A percentile compares a stretch with the other conserved stretches of the same genome.
phyloP scores from a whole-genome alignment of 371 early-diverging fungal species.

The Circinella umbellata region DNA sequence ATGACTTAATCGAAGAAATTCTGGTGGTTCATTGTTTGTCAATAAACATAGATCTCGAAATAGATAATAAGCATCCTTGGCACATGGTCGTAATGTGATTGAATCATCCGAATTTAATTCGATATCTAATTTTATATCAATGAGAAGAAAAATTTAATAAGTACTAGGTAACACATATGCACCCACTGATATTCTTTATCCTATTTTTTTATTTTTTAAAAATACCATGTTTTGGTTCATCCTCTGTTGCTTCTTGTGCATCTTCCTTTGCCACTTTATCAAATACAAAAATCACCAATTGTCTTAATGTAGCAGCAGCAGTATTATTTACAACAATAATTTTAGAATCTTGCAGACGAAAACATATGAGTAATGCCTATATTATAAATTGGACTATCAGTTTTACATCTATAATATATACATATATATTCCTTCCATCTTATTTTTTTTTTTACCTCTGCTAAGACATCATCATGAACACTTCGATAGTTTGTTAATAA shows the following conservation, averaged over 20 bases:
- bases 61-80: conserved; percentile 84
- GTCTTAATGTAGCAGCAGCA: conserved; percentile 94
- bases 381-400: no score
- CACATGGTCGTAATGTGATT: conserved; percentile 58
- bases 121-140: conserved; percentile 18
- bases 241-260: conserved; percentile 26
- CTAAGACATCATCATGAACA: conserved; percentile 81
- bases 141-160: no score
- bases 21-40: conserved; percentile 68
- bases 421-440: not conserved
- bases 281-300: conserved; percentile 91
- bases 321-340: conserved; percentile 91
- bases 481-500: conserved; percentile 83
- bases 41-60: conserved; percentile 85
- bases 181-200: not conserved
- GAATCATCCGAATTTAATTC: conserved; percentile 42
- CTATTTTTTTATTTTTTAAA: no score
- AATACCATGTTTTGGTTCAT: conserved; percentile 44
- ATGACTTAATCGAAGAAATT: conserved; percentile 67
- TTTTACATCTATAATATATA: no score
- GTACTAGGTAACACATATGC: no score
- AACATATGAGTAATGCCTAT: conserved; percentile 87
- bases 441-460: conserved; percentile 64
- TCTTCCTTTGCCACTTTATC: conserved; percentile 87
- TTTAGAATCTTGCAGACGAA: conserved; percentile 86